These are phyloP conservation scores for Diplosphaera chodatii DNA, from an alignment of 139 green algal genomes.

Conservation along the genomic window DNA sequence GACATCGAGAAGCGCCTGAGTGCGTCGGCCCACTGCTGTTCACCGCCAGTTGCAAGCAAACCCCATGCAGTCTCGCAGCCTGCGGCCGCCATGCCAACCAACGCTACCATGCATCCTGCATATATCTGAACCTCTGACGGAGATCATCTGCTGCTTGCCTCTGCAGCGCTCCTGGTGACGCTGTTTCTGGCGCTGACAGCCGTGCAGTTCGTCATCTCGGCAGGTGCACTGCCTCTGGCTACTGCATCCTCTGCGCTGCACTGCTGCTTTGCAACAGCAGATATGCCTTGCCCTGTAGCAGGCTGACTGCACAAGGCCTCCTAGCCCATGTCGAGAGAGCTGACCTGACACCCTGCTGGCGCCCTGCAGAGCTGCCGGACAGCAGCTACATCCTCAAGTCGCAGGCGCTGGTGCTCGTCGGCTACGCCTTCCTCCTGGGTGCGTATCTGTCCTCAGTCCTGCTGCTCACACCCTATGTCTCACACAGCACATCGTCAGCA, in stretches of 20 bases:
- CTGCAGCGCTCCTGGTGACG: not conserved
- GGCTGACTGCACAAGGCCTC: too few relatives aligned
- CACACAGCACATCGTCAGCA: too few relatives aligned
- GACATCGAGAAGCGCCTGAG: not conserved
- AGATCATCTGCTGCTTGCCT: not conserved
- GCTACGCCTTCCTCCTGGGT: not conserved
- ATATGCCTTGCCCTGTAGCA: too few relatives aligned
- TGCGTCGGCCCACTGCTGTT: not conserved
- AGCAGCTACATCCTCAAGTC: not conserved
- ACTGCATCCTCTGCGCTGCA: too few relatives aligned
- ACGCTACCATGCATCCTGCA: not conserved
- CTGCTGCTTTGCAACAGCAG: too few relatives aligned
- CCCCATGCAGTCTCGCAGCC: too few relatives aligned
- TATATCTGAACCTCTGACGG: not conserved
- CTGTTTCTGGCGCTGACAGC: not conserved
- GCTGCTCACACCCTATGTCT: too few relatives aligned
- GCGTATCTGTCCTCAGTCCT: too few relatives aligned
- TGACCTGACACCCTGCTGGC: too few relatives aligned
- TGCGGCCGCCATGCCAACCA: too few relatives aligned
- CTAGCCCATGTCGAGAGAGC: too few relatives aligned
- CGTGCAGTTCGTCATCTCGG: not conserved
- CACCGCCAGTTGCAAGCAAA: too few relatives aligned
- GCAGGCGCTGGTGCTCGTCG: not conserved
- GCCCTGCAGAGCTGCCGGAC: not conserved
- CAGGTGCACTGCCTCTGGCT: not conserved